Evolutionary conservation across 2,329 filamentous ascomycete species (phyloP).

Genomic region (Colletotrichum noveboracense): DNA sequence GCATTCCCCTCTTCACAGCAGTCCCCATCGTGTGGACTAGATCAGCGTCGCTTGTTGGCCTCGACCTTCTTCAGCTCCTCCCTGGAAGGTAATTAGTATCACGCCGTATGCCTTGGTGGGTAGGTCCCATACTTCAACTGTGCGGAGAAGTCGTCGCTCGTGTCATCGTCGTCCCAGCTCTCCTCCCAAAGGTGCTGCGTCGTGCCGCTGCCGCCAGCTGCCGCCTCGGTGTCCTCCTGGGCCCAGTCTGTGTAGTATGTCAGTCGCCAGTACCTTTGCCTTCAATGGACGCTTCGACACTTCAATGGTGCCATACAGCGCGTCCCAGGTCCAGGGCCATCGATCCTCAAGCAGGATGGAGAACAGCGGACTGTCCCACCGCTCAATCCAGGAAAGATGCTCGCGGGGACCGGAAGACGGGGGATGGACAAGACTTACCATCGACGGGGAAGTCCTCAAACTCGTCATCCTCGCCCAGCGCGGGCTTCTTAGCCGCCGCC

Average conservation of each 20-base stretch:
- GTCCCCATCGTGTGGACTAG: conserved; percentile 2
- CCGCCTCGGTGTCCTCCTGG: conserved; percentile 82
- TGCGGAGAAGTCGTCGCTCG: conserved; percentile 92
- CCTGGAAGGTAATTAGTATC: conserved; percentile 46
- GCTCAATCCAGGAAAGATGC: background rate
- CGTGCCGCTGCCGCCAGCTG: conserved; percentile 71
- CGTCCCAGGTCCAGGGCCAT: background rate
- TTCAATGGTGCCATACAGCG: background rate
- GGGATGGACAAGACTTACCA: conserved; percentile 60
- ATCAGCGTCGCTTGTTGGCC: conserved; percentile 68
- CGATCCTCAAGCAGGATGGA: background rate
- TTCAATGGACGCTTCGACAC: background rate
- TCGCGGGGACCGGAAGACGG: background rate
- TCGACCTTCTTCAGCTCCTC: conserved; percentile 97
- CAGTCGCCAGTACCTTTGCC: background rate
- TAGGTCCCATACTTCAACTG: conserved; percentile 80
- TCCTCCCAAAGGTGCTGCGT: conserved; percentile 93
- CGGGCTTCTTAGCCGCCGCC: conserved; percentile 45
- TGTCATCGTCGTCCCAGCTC: conserved; percentile 99
- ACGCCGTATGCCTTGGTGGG: conserved; percentile 22
- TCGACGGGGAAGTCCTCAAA: conserved; percentile 99
- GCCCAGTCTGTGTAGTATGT: conserved; percentile 74
- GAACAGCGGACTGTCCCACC: background rate
- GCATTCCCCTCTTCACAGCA: background rate
- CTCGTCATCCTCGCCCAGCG: conserved; percentile 96